These are phyloP conservation scores for Crithidia thermophila DNA, from an alignment of 208 protist species.

Conservation along the genomic window DNA sequence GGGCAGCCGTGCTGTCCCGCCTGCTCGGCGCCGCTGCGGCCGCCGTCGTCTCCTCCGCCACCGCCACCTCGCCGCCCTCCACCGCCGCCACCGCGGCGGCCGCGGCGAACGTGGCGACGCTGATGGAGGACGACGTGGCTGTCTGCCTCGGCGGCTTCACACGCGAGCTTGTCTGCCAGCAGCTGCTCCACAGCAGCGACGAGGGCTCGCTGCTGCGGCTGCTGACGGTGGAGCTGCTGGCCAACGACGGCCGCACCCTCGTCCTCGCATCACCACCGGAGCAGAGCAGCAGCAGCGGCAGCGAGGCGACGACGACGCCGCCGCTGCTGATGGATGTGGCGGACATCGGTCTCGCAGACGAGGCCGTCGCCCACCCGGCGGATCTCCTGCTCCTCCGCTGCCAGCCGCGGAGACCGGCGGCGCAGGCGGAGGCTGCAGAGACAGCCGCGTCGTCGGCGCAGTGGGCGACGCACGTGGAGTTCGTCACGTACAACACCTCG, in stretches of 20 bases:
- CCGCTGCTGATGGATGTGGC: conserved; percentile 30
- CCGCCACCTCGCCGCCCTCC: not conserved
- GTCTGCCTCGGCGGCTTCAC: conserved; percentile 32
- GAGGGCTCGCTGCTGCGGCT: conserved; percentile 41
- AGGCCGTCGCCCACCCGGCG: conserved; percentile 42
- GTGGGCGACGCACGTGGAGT: conserved; percentile 43
- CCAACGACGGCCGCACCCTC: conserved; percentile 64
- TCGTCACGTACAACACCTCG: conserved; percentile 55
- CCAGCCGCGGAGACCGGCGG: conserved; percentile 13
- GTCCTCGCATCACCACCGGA: conserved; percentile 38
- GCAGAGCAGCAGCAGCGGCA: no score
- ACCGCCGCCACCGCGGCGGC: conserved; percentile 4
- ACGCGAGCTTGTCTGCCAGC: conserved; percentile 34
- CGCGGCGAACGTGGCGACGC: conserved; percentile 16
- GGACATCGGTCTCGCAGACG: conserved; percentile 18
- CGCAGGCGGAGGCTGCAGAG: not conserved
- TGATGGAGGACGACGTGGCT: conserved; percentile 30
- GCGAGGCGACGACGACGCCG: not conserved
- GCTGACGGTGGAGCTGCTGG: conserved; percentile 67
- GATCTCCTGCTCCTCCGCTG: conserved; percentile 61
- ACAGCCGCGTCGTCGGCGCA: conserved; percentile 9
- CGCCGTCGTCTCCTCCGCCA: not conserved
- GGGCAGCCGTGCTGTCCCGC: conserved; percentile 29
- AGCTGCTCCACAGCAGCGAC: conserved; percentile 30
- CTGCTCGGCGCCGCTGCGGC: conserved; percentile 11